Conservation (phyloP, 2,329 filamentous ascomycete genomes). For the Lasiodiplodia sp. region DNA sequence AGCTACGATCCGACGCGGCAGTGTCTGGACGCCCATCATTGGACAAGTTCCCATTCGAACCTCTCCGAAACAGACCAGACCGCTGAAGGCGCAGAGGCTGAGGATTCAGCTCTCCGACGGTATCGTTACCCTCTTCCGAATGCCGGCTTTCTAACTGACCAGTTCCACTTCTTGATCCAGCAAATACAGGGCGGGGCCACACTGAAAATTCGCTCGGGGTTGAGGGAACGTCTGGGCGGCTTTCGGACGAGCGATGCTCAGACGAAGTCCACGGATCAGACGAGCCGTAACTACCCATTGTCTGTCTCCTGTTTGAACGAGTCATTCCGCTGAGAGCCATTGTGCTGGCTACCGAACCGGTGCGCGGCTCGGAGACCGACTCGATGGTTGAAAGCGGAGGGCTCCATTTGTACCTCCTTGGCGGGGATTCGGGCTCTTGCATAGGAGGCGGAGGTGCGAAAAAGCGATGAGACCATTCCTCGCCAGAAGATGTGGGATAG, state of each 20-base stretch:
- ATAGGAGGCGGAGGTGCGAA: constrained; percentile 47
- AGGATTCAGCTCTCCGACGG: constrained; percentile 48
- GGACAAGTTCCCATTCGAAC: constrained; percentile 28
- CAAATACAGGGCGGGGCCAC: constrained; percentile 47
- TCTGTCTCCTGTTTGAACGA: constrained; percentile 40
- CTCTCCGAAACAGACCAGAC: constrained; percentile 48
- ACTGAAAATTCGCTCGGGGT: constrained; percentile 42
- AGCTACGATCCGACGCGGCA: constrained; percentile 24
- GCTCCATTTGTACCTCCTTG: constrained; percentile 46
- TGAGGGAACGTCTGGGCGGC: constrained; percentile 36
- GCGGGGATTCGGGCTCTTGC: constrained; percentile 41
- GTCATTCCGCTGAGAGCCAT: constrained; percentile 18
- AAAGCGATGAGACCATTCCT: constrained; percentile 45
- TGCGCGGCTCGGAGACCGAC: constrained; percentile 27
- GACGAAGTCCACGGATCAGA: constrained; percentile 36
- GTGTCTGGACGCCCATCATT: constrained; percentile 24
- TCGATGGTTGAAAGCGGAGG: constrained; percentile 46
- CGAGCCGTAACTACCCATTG: constrained; percentile 44
- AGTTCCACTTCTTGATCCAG: constrained; percentile 35
- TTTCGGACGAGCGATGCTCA: constrained; percentile 21
- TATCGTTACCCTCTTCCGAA: constrained; percentile 48
- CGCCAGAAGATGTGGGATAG: constrained; percentile 47
- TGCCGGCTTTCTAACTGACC: constrained; percentile 39
- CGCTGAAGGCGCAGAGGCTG: constrained; percentile 47
- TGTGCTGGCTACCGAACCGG: constrained; percentile 27